Percentiles rank a stretch among this genome's conserved stretches.
These are phyloP conservation scores for Rehmannia glutinosa DNA, from an alignment of 257 asterid genomes.

Conservation along the genomic window DNA sequence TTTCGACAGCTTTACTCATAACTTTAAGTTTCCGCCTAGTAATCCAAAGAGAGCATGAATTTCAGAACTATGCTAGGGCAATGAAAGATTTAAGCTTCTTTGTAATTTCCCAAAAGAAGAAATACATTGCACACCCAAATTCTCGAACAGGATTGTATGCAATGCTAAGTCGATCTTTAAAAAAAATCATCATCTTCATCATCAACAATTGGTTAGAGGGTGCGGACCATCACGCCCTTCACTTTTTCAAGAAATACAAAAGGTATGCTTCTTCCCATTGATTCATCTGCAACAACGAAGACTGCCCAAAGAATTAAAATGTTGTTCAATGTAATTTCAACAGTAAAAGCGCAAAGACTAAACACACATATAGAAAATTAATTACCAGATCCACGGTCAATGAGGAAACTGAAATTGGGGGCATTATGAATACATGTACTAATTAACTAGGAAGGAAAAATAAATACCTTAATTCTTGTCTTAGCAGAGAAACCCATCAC, in stretches of 20 bases:
- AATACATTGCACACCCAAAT: constrained; percentile 60
- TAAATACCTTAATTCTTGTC: too few species aligned
- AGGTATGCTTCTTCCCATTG: constrained; percentile 83
- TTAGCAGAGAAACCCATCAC: too few species aligned
- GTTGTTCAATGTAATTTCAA: background rate
- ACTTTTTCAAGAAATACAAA: constrained; percentile 93
- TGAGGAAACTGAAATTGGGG: constrained; percentile 84
- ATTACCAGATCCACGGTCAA: constrained; percentile 81
- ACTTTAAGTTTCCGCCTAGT: constrained; percentile 88
- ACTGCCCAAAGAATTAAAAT: constrained; percentile 36
- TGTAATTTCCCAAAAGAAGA: background rate
- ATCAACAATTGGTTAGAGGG: constrained; percentile 71
- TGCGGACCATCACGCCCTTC: constrained; percentile 70
- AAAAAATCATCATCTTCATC: constrained; percentile 79
- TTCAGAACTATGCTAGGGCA: background rate
- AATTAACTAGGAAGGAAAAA: too few species aligned
- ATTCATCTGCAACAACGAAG: constrained; percentile 92
- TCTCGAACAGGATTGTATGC: constrained; percentile 95
- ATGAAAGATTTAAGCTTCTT: background rate
- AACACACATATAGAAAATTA: constrained; percentile 1
- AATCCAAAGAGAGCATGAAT: too few species aligned
- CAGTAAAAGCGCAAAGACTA: background rate
- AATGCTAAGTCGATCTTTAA: constrained; percentile 85
- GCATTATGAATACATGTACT: constrained; percentile 94
- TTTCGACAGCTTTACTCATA: constrained; percentile 86